phyloP scores from a whole-genome alignment of 2,329 filamentous ascomycete species.

The Fusarium sp. region DNA sequence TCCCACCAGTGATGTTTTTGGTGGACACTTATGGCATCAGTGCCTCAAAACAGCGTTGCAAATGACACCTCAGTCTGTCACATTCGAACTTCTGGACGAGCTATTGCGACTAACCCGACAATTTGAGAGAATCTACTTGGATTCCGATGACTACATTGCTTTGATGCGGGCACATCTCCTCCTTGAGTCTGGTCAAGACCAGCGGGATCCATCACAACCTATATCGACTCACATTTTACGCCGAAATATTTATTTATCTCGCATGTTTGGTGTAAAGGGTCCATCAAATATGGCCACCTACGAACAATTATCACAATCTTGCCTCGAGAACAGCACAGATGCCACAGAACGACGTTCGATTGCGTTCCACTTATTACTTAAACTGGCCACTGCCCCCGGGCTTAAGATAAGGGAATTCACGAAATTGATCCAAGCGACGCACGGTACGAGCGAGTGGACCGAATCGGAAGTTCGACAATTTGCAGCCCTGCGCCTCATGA shows the following conservation, averaged over 20 bases:
- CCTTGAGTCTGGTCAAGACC: conserved; percentile 5
- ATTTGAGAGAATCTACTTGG: conserved; percentile 7
- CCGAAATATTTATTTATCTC: conserved; percentile 20
- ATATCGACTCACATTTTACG: conserved; percentile 13
- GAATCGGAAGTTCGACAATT: conserved; percentile 21
- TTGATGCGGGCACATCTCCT: conserved; percentile 16
- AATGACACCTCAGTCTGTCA: conserved; percentile 26
- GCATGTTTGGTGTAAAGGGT: conserved; percentile 1
- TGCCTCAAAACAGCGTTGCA: conserved; percentile 20
- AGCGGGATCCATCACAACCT: background rate
- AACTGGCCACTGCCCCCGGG: conserved; percentile 4
- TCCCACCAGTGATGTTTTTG: conserved; percentile 12
- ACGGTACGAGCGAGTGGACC: conserved; percentile 2
- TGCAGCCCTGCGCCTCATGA: conserved; percentile 22
- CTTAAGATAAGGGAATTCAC: conserved; percentile 4
- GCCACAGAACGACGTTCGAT: conserved; percentile 11
- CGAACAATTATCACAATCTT: conserved; percentile 13
- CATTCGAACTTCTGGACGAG: conserved; percentile 28
- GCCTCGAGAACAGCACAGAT: background rate
- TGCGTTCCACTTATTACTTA: conserved; percentile 26
- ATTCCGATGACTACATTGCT: conserved; percentile 10
- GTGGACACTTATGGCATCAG: conserved; percentile 24
- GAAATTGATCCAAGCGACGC: background rate
- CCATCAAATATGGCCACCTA: background rate
- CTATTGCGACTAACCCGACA: conserved; percentile 12